phyloP scores from a whole-genome alignment of 345 rosid genomes.

The Eucalyptus regnans region DNA sequence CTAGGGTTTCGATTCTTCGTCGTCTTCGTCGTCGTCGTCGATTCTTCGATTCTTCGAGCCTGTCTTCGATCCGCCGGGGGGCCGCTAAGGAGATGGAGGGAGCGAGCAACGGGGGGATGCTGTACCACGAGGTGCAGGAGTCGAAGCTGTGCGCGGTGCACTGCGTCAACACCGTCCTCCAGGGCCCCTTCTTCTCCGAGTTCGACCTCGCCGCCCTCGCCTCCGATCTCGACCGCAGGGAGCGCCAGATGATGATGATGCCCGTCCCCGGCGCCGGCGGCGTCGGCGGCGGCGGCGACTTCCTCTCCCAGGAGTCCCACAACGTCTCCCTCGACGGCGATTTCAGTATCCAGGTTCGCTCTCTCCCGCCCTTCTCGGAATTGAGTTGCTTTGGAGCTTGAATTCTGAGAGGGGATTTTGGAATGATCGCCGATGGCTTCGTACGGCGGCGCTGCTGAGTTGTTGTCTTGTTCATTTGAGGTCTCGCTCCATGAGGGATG shows the following conservation, averaged over 20 bases:
- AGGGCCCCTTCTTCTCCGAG: slow-evolving; percentile 99
- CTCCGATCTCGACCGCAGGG: slow-evolving; percentile 74
- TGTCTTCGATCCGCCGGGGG: background rate
- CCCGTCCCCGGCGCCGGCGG: background rate
- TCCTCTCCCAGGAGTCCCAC: slow-evolving; percentile 77
- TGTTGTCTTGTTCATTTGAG: background rate
- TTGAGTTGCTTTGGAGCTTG: background rate
- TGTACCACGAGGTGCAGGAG: slow-evolving; percentile 99
- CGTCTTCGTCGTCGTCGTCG: background rate
- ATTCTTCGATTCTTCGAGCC: background rate
- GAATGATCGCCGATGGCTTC: background rate
- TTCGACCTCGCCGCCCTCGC: slow-evolving; percentile 92
- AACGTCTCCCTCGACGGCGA: slow-evolving; percentile 91
- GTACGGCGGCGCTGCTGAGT: background rate
- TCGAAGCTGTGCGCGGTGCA: slow-evolving; percentile 96
- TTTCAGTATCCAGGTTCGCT: slow-evolving; percentile 83
- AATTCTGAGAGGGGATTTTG: background rate
- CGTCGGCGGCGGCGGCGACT: slow-evolving; percentile 42
- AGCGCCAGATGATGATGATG: slow-evolving; percentile 23
- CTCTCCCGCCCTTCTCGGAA: background rate
- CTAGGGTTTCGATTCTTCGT: background rate
- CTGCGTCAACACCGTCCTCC: slow-evolving; percentile 88
- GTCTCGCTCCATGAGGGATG: background rate
- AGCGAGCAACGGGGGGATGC: slow-evolving; percentile 83
- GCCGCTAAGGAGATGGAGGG: slow-evolving; percentile 36